These are phyloP conservation scores for Yamadazyma diospyri DNA, from an alignment of 1,139 yeast species.

Conservation along the genomic window DNA sequence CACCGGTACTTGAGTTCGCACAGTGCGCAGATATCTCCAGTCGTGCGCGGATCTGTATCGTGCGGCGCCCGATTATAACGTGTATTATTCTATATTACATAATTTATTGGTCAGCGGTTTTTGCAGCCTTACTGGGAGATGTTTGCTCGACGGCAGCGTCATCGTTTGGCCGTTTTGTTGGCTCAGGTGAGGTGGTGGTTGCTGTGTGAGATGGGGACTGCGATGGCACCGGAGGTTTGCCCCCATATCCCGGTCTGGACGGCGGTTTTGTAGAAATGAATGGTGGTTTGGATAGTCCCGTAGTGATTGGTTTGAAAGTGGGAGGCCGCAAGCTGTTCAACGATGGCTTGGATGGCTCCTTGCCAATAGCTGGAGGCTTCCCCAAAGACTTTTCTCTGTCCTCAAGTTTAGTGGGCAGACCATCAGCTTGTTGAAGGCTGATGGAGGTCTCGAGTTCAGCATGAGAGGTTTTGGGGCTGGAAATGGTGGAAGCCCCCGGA, in stretches of 20 bases:
- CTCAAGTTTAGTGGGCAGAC: conserved; percentile 1
- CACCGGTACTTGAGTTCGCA: conserved; percentile 7
- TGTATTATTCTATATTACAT: no score
- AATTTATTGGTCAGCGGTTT: no score
- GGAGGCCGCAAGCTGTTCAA: conserved; percentile 4
- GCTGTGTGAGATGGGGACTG: no score
- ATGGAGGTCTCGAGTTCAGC: conserved; percentile 8
- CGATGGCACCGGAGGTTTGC: conserved; percentile 10
- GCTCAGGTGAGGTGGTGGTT: neutral
- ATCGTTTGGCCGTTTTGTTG: conserved; percentile 8
- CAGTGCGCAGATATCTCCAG: neutral
- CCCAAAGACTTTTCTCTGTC: conserved; percentile 9
- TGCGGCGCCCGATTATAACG: no score
- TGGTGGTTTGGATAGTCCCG: conserved; percentile 30
- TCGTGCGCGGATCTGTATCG: no score
- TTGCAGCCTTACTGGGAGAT: conserved; percentile 7
- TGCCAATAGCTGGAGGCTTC: conserved; percentile 11
- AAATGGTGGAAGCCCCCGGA: conserved; percentile 21
- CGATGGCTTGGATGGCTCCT: no score
- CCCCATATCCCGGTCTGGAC: conserved; percentile 13
- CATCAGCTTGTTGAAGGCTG: conserved; percentile 12
- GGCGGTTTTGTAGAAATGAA: conserved; percentile 30
- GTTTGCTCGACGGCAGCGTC: conserved; percentile 8
- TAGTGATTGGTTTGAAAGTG: neutral
- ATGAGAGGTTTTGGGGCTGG: conserved; percentile 13